Percentiles rank a stretch among this genome's conserved stretches.
Conservation (phyloP, 768 basidiomycete species). For the Podaxis pistillaris region DNA sequence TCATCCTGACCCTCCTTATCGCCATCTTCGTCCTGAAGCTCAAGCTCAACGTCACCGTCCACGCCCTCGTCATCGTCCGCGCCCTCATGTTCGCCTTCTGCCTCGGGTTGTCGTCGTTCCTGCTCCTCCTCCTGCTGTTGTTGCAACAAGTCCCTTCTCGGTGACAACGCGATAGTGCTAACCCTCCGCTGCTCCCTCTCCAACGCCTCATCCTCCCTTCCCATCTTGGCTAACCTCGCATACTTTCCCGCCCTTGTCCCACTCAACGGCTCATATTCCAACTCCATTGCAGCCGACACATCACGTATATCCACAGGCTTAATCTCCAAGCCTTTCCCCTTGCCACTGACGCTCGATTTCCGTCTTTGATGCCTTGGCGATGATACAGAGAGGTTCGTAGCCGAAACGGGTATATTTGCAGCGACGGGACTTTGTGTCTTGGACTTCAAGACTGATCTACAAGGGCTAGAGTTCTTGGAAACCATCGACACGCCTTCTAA, state of each 20-base stretch:
- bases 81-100: neutral
- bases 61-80: neutral
- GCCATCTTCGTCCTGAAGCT: constrained; percentile 7
- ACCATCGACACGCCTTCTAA: neutral
- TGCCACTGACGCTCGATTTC: neutral
- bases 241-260: constrained; percentile 23
- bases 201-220: constrained; percentile 33
- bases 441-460: neutral
- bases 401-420: neutral
- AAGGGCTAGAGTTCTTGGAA: neutral
- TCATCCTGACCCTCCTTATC: neutral
- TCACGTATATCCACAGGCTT: constrained; percentile 15
- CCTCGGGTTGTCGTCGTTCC: neutral
- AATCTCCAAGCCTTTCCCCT: constrained; percentile 19
- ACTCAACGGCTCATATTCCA: constrained; percentile 26
- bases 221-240: constrained; percentile 31
- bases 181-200: constrained; percentile 33
- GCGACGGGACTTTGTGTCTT: neutral
- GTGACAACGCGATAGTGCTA: constrained; percentile 23
- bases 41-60: constrained; percentile 11
- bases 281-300: neutral
- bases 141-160: constrained; percentile 2
- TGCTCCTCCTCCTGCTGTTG: constrained; percentile 9
- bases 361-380: neutral
- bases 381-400: neutral